phyloP scores from a whole-genome alignment of 208 protist species.

The Wallacemonas sp. region DNA sequence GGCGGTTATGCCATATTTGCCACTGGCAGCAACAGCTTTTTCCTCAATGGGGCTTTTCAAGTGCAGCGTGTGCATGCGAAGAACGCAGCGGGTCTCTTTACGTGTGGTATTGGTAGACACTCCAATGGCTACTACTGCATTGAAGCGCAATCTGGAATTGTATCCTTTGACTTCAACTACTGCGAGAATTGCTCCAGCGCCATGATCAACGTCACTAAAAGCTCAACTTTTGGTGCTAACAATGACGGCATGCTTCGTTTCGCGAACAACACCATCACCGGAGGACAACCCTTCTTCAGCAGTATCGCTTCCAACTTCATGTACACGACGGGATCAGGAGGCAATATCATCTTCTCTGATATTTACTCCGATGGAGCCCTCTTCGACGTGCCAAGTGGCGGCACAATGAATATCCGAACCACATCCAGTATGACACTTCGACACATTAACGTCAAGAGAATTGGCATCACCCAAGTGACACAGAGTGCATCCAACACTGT shows the following conservation, averaged over 20 bases:
- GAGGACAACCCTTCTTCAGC: conserved; percentile 1
- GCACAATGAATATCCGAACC: not conserved
- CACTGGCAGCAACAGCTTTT: not conserved
- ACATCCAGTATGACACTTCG: not conserved
- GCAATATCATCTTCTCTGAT: not conserved
- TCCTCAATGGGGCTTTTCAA: not conserved
- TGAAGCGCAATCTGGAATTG: not conserved
- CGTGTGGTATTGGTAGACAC: not conserved
- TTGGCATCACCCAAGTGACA: not conserved
- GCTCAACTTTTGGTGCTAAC: not conserved
- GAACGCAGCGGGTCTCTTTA: not conserved
- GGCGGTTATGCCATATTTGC: not conserved
- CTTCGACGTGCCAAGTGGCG: not conserved
- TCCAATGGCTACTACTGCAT: not conserved
- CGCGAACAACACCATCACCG: conserved; percentile 10
- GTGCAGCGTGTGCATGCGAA: not conserved
- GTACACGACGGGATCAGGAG: not conserved
- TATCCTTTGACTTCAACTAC: conserved; percentile 1
- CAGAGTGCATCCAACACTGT: no score
- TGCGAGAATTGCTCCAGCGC: not conserved
- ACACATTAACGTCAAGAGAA: not conserved
- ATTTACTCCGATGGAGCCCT: not conserved
- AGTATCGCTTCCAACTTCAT: not conserved
- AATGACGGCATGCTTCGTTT: not conserved
- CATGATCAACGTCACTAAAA: not conserved